Conservation (phyloP, 2,329 filamentous ascomycete genomes). For the Mollisiaceae sp. region DNA sequence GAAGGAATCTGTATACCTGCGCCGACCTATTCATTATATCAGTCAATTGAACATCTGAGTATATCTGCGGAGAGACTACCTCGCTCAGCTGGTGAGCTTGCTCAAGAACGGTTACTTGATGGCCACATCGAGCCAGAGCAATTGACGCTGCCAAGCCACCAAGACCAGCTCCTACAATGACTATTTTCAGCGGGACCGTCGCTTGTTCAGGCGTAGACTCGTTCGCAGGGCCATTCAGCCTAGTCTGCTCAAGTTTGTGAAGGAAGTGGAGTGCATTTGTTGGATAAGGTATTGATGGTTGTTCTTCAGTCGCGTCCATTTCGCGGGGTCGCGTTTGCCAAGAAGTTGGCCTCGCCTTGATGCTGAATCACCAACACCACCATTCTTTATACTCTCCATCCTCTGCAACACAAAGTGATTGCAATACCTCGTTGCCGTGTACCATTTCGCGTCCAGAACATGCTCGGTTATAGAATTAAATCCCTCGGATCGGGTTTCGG, state of each 20-base stretch:
- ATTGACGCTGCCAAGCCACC: not conserved
- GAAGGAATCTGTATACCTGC: constrained; percentile 49
- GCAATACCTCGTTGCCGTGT: not conserved
- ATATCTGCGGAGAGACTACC: not conserved
- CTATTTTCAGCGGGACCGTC: not conserved
- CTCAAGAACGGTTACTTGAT: not conserved
- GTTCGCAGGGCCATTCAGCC: not conserved
- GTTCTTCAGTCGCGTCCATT: not conserved
- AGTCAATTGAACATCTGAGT: not conserved
- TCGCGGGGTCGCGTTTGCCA: not conserved
- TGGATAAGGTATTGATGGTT: not conserved
- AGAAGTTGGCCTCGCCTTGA: not conserved
- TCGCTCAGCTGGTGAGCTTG: not conserved
- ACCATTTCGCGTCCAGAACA: not conserved
- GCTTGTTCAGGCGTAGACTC: not conserved
- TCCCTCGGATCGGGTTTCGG: not conserved
- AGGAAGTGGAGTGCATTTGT: not conserved
- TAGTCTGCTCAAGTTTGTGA: not conserved
- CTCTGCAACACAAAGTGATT: not conserved
- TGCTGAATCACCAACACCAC: not conserved
- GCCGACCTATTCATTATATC: constrained; percentile 41
- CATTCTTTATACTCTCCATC: not conserved
- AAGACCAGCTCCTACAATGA: not conserved
- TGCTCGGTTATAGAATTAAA: not conserved
- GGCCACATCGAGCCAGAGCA: not conserved